A percentile compares a stretch with the other conserved stretches of the same genome.
Conservation (phyloP, 78 protist species). For the Planoprotostelium fungivorum region DNA sequence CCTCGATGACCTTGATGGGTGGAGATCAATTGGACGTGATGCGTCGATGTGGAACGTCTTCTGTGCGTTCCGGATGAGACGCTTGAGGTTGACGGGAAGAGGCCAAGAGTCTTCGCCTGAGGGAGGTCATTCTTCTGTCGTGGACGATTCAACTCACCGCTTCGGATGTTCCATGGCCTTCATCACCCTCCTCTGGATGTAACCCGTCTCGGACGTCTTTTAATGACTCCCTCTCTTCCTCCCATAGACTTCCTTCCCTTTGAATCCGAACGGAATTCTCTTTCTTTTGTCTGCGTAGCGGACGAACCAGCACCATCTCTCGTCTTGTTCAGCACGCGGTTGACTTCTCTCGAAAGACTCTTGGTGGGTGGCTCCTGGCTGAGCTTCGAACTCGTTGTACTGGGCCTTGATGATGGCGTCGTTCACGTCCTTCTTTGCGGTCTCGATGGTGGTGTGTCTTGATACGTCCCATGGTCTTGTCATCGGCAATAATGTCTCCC, state of each 20-base stretch:
- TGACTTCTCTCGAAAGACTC: constrained; percentile 97
- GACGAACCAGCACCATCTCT: constrained; percentile 81
- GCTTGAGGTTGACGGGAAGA: constrained; percentile 84
- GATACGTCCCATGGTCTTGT: constrained; percentile 71
- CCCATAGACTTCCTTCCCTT: constrained; percentile 96
- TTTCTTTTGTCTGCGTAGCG: constrained; percentile 99
- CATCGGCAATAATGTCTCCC: constrained; percentile 92
- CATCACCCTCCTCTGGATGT: constrained; percentile 93
- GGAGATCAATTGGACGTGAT: constrained; percentile 26
- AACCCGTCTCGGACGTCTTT: constrained; percentile 99
- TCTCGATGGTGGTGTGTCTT: constrained; percentile 32
- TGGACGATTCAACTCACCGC: no score
- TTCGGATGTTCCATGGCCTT: constrained; percentile 74
- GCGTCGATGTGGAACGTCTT: constrained; percentile 55
- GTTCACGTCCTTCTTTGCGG: constrained; percentile 74
- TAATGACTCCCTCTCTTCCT: constrained; percentile 98
- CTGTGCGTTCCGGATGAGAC: constrained; percentile 86
- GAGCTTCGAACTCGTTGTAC: constrained; percentile 66
- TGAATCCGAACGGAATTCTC: constrained; percentile 97
- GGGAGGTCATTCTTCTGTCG: constrained; percentile 34
- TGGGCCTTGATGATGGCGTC: constrained; percentile 53
- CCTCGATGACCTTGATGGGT: constrained; percentile 27
- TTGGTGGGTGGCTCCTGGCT: constrained; percentile 88
- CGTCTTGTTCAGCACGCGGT: constrained; percentile 89
- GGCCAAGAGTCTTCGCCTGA: constrained; percentile 56